Conservation (phyloP, 179 eudicot genomes). For the Drosera spatulata region DNA sequence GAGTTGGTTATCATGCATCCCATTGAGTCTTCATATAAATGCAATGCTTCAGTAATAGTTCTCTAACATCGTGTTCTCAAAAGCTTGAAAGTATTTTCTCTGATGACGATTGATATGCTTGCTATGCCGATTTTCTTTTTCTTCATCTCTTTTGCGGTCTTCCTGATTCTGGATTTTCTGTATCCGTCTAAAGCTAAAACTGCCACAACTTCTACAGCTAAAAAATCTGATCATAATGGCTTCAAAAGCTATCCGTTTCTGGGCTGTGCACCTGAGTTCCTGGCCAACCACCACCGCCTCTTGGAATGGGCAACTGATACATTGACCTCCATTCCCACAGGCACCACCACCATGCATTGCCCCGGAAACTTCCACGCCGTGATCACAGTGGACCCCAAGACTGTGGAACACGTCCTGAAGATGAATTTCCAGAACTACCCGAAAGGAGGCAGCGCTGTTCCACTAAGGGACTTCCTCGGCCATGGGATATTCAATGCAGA, state of each 20-base stretch:
- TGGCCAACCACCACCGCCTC: conserved; percentile 43
- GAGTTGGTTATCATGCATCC: too few species aligned
- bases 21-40: too few species aligned
- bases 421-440: too few species aligned
- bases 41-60: too few species aligned
- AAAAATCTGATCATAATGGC: conserved; percentile 8
- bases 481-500: too few species aligned
- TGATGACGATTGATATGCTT: not conserved
- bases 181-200: conserved; percentile 1
- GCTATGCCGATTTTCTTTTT: not conserved
- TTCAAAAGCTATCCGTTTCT: conserved; percentile 34
- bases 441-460: too few species aligned
- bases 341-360: conserved; percentile 32
- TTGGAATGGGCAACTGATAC: conserved; percentile 35
- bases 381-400: too few species aligned
- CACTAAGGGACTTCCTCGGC: too few species aligned
- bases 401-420: too few species aligned
- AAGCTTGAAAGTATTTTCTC: too few species aligned
- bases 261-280: conserved; percentile 34
- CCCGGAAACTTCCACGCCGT: conserved; percentile 30
- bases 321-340: conserved; percentile 27
- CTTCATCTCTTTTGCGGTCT: conserved; percentile 1
- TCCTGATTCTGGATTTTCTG: conserved; percentile 2
- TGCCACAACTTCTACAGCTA: not conserved
- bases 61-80: too few species aligned